These are phyloP conservation scores for Diutina catenulata DNA, from an alignment of 1,139 yeast species.

Conservation along the genomic window DNA sequence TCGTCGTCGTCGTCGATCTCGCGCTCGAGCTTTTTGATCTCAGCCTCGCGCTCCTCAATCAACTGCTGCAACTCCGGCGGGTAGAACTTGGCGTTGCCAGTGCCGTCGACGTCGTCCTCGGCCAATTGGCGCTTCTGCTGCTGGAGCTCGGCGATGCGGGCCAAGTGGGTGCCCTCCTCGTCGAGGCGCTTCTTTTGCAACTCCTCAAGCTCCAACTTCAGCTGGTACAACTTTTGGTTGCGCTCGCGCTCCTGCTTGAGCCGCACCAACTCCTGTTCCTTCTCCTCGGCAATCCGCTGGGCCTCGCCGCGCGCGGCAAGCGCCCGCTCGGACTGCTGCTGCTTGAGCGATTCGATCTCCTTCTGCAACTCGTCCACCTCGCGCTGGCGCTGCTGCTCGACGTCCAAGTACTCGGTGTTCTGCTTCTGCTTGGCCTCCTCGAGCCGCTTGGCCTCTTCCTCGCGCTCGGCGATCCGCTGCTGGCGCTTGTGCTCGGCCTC, in stretches of 20 bases:
- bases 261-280: slow-evolving; percentile 22
- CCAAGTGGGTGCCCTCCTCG: slow-evolving; percentile 29
- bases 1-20: slow-evolving; percentile 24
- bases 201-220: slow-evolving; percentile 24
- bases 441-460: slow-evolving; percentile 22
- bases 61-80: slow-evolving; percentile 16
- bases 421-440: slow-evolving; percentile 10
- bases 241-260: slow-evolving; percentile 25
- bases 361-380: background rate
- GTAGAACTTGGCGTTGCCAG: no score
- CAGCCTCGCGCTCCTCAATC: slow-evolving; percentile 25
- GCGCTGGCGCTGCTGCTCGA: slow-evolving; percentile 10
- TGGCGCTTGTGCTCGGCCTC: slow-evolving; percentile 15
- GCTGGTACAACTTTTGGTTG: slow-evolving; percentile 18
- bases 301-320: slow-evolving; percentile 16
- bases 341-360: background rate
- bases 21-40: slow-evolving; percentile 13
- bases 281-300: slow-evolving; percentile 21
- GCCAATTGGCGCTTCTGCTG: slow-evolving; percentile 26
- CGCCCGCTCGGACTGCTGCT: background rate
- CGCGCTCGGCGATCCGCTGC: slow-evolving; percentile 16
- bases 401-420: slow-evolving; percentile 15
- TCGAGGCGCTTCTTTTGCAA: slow-evolving; percentile 23
- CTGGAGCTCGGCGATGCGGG: slow-evolving; percentile 25
- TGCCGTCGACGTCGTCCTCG: slow-evolving; percentile 18